Percentiles rank a stretch among this genome's conserved stretches.
Evolutionary conservation across 2,329 filamentous ascomycete genomes (phyloP).

Genomic region (Cercospora zeina): DNA sequence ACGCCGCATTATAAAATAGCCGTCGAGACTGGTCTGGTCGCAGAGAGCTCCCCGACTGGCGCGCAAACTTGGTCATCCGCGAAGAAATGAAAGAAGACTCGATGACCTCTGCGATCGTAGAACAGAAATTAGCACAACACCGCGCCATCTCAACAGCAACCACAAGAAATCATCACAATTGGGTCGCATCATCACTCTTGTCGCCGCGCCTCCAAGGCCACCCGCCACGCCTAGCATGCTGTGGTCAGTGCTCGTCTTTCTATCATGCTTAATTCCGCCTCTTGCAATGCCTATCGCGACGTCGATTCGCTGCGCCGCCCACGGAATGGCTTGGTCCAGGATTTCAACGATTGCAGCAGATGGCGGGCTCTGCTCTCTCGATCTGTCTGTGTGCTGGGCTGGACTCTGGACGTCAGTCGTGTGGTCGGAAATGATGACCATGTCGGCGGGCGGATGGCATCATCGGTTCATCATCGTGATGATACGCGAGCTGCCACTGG

Average conservation of each 20-base stretch:
- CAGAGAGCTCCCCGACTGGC: neutral
- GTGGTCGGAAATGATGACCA: neutral
- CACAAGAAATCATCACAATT: neutral
- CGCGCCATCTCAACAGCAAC: neutral
- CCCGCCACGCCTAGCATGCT: neutral
- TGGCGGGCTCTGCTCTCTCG: neutral
- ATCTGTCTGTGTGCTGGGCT: neutral
- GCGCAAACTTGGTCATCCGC: neutral
- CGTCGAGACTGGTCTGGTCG: slow-evolving; percentile 12
- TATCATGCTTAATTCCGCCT: slow-evolving; percentile 15
- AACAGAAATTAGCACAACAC: neutral
- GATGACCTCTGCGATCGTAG: neutral
- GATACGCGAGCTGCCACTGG: neutral
- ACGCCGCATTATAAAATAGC: slow-evolving; percentile 6
- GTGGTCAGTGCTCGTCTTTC: slow-evolving; percentile 12
- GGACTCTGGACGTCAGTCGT: too few relatives aligned
- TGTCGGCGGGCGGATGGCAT: neutral
- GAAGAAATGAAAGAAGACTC: slow-evolving; percentile 6
- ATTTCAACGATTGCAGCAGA: neutral
- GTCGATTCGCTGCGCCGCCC: neutral
- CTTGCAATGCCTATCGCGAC: slow-evolving; percentile 5
- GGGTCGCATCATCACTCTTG: neutral
- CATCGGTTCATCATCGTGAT: neutral
- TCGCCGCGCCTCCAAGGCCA: neutral
- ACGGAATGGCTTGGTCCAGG: neutral